Evolutionary conservation across 768 basidiomycete species (phyloP).

Genomic region (Pleurotus salmoneostramineus): DNA sequence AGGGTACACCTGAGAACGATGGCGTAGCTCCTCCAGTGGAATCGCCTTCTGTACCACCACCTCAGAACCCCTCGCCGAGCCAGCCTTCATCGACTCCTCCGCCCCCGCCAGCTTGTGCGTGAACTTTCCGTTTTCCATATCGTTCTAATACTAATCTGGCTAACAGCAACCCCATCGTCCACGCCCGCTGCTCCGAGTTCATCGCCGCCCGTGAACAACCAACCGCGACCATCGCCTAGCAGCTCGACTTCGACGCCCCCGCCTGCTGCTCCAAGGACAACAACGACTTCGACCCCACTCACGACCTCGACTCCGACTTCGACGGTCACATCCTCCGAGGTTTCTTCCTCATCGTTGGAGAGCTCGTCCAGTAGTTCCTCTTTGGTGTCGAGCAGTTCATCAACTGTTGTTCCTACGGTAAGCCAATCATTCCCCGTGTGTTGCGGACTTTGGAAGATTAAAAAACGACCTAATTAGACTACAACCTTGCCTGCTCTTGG

Average conservation of each 20-base stretch:
- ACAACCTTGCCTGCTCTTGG: background rate
- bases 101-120: background rate
- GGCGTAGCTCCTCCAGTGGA: background rate
- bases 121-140: background rate
- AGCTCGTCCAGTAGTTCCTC: background rate
- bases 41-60: background rate
- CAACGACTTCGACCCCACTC: background rate
- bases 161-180: constrained; percentile 1
- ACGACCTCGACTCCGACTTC: background rate
- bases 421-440: background rate
- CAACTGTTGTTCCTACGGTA: background rate
- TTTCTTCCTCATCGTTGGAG: background rate
- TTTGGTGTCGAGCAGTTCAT: background rate
- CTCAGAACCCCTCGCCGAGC: background rate
- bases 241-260: background rate
- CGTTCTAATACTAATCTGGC: background rate
- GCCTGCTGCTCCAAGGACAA: background rate
- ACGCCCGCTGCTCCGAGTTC: background rate
- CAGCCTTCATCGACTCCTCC: background rate
- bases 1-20: background rate
- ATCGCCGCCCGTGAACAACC: background rate
- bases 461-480: background rate
- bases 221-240: background rate
- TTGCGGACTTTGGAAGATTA: background rate
- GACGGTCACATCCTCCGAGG: background rate